Conservation (phyloP, 352 stramenopile species). For the Phytophthora fragariaefolia region DNA sequence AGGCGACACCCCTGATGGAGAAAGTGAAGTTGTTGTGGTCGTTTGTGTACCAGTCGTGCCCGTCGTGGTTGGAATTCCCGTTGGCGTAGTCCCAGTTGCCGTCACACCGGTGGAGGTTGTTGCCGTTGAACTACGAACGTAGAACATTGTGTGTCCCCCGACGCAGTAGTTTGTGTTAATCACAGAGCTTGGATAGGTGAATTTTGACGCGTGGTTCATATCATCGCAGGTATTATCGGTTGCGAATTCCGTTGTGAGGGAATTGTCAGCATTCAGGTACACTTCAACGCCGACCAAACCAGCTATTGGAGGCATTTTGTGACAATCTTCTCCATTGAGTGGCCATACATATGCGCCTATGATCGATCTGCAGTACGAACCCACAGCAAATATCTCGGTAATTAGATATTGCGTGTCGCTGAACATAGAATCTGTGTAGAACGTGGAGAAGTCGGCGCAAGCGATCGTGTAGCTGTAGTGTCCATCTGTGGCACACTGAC, state of each 20-base stretch:
- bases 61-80: no score
- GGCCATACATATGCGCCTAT: not conserved
- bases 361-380: not conserved
- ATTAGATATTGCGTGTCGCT: not conserved
- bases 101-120: not conserved
- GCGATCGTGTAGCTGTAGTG: not conserved
- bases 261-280: not conserved
- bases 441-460: not conserved
- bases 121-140: not conserved
- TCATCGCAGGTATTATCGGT: not conserved
- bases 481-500: not conserved
- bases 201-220: not conserved
- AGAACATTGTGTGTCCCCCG: not conserved
- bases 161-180: not conserved
- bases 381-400: not conserved
- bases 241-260: not conserved
- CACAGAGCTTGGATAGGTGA: not conserved
- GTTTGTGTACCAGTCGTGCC: not conserved
- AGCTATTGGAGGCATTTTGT: not conserved
- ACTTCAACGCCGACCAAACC: not conserved
- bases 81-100: not conserved
- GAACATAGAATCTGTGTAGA: not conserved
- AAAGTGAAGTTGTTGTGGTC: not conserved
- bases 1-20: not conserved
- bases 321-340: not conserved